Conservation (phyloP, 2,329 filamentous ascomycete species). For the Phoma herbarum region DNA sequence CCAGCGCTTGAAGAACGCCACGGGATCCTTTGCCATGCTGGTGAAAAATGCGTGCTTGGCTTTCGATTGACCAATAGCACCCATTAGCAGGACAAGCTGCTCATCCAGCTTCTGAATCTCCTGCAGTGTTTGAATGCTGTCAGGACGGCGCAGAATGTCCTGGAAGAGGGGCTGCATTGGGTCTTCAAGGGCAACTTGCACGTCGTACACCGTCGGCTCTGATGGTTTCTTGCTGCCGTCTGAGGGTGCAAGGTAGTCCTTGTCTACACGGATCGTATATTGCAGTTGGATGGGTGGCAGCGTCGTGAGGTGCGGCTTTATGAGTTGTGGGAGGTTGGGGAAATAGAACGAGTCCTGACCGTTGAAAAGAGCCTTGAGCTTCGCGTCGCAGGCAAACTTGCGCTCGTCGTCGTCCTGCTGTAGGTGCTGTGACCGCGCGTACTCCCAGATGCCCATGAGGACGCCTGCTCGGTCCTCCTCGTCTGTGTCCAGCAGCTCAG, state of each 20-base stretch:
- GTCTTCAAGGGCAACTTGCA: slow-evolving; percentile 85
- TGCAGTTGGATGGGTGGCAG: slow-evolving; percentile 82
- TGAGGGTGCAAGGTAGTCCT: slow-evolving; percentile 61
- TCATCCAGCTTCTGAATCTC: slow-evolving; percentile 83
- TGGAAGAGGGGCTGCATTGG: slow-evolving; percentile 74
- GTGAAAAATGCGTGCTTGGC: slow-evolving; percentile 90
- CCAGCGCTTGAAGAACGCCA: slow-evolving; percentile 86
- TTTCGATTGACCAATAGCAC: slow-evolving; percentile 84
- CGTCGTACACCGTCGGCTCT: slow-evolving; percentile 85
- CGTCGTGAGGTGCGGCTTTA: slow-evolving; percentile 78
- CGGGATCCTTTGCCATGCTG: slow-evolving; percentile 80
- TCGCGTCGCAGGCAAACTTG: slow-evolving; percentile 87
- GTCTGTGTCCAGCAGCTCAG: slow-evolving; percentile 83
- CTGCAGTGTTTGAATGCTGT: slow-evolving; percentile 71
- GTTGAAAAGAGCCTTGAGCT: slow-evolving; percentile 78
- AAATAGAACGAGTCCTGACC: slow-evolving; percentile 79
- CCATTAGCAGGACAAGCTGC: slow-evolving; percentile 81
- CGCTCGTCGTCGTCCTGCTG: slow-evolving; percentile 96
- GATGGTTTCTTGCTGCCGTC: slow-evolving; percentile 74
- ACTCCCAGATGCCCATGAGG: slow-evolving; percentile 94
- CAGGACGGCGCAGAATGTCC: slow-evolving; percentile 57
- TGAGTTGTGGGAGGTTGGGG: slow-evolving; percentile 82
- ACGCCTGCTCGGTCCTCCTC: slow-evolving; percentile 89
- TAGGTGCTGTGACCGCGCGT: slow-evolving; percentile 83
- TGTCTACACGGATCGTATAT: slow-evolving; percentile 93